These are phyloP conservation scores for Stephania yunnanensis DNA, from an alignment of 164 flowering plant species.

Conservation along the genomic window DNA sequence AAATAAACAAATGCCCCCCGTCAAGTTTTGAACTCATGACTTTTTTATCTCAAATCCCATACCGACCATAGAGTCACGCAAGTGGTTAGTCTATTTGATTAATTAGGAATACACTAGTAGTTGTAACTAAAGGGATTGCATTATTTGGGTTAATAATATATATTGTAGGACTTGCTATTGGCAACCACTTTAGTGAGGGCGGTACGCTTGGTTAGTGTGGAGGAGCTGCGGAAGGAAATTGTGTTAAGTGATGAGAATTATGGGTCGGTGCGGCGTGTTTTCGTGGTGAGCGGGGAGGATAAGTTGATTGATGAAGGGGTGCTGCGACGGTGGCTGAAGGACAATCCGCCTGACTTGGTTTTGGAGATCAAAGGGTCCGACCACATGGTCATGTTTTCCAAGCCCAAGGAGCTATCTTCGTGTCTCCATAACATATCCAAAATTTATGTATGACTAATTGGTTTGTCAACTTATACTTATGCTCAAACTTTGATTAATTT, in stretches of 20 bases:
- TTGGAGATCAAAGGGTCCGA: constrained; percentile 16
- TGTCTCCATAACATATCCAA: constrained; percentile 14
- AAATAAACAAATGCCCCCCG: too few relatives aligned
- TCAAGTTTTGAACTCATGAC: too few relatives aligned
- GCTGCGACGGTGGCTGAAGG: constrained; percentile 20
- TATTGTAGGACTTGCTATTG: constrained; percentile 13
- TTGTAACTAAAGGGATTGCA: too few relatives aligned
- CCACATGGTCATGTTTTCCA: constrained; percentile 31
- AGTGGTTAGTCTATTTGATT: too few relatives aligned
- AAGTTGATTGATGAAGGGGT: background rate
- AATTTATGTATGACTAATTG: background rate
- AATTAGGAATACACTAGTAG: too few relatives aligned
- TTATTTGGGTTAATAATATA: background rate
- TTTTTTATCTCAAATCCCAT: too few relatives aligned
- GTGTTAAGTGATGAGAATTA: constrained; percentile 15
- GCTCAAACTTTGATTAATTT: too few relatives aligned
- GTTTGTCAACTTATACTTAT: too few relatives aligned
- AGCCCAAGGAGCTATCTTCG: constrained; percentile 14
- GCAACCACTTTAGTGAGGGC: constrained; percentile 16
- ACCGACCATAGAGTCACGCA: too few relatives aligned
- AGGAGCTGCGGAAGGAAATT: constrained; percentile 1
- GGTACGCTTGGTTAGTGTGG: background rate
- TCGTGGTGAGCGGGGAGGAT: constrained; percentile 15
- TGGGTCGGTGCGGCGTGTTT: constrained; percentile 19
- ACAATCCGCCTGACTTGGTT: constrained; percentile 15